Conservation (phyloP, 306 rosid genomes). For the Rubus parviflorus region DNA sequence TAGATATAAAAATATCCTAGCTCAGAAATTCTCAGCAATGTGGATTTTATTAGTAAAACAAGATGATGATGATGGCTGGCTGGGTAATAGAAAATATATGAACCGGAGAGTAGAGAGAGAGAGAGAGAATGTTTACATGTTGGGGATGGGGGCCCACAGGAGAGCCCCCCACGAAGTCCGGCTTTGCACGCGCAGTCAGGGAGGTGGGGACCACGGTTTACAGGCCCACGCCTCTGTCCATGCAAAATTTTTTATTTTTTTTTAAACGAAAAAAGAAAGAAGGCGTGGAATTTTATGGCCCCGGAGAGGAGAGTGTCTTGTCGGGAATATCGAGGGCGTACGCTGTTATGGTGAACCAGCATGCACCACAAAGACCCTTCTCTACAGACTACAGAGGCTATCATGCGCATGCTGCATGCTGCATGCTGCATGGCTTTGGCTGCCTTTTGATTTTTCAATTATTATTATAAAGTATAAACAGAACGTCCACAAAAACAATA, state of each 20-base stretch:
- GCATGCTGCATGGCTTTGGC: background rate
- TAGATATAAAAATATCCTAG: background rate
- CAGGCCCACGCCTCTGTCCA: conserved; percentile 51
- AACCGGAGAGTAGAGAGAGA: background rate
- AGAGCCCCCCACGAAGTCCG: conserved; percentile 65
- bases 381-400: background rate
- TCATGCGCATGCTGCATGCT: conserved; percentile 8
- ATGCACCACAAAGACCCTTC: background rate
- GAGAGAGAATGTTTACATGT: background rate
- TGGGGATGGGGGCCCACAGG: conserved; percentile 28
- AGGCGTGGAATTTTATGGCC: conserved; percentile 47
- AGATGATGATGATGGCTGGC: conserved; percentile 10
- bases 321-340: conserved; percentile 31
- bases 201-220: conserved; percentile 31
- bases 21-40: background rate
- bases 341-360: conserved; percentile 17
- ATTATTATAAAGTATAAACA: background rate
- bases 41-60: background rate
- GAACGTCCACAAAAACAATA: background rate
- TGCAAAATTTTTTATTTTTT: conserved; percentile 35
- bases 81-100: conserved; percentile 24
- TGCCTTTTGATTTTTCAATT: background rate
- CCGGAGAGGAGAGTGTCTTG: background rate
- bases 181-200: conserved; percentile 77
- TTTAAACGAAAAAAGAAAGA: background rate